phyloP scores from a whole-genome alignment of 2,329 filamentous ascomycete species.

The Blastomyces parvus region DNA sequence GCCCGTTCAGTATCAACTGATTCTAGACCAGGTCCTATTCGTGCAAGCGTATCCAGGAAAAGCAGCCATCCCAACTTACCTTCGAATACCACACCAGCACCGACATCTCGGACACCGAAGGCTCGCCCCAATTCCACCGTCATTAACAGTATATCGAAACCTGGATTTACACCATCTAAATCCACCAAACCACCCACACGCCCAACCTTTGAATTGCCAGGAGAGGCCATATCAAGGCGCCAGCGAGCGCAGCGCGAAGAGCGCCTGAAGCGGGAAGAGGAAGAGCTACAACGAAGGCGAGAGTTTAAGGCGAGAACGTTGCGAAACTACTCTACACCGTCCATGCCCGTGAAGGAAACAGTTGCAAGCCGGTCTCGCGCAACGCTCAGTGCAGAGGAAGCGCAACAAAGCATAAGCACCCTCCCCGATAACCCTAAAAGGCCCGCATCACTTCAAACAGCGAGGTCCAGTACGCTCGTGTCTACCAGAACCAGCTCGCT shows the following conservation, averaged over 20 bases:
- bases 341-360: conserved; percentile 36
- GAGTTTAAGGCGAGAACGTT: conserved; percentile 40
- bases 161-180: conserved; percentile 43
- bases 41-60: conserved; percentile 1
- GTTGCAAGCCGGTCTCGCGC: conserved; percentile 38
- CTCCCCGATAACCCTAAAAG: background rate
- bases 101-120: background rate
- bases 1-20: background rate
- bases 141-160: conserved; percentile 36
- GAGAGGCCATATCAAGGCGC: conserved; percentile 45
- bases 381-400: conserved; percentile 6
- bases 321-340: conserved; percentile 23
- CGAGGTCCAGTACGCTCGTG: background rate
- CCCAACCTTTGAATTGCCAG: conserved; percentile 44
- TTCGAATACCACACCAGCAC: background rate
- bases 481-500: conserved; percentile 7
- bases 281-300: conserved; percentile 25
- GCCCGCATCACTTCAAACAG: background rate
- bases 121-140: background rate
- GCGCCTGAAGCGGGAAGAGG: conserved; percentile 37
- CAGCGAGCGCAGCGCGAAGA: conserved; percentile 44
- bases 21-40: background rate
- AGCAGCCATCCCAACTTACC: conserved; percentile 5
- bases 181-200: conserved; percentile 43
- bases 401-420: background rate